phyloP scores from a whole-genome alignment of 31 red algal species.

The Odonthalia washingtoniensis region DNA sequence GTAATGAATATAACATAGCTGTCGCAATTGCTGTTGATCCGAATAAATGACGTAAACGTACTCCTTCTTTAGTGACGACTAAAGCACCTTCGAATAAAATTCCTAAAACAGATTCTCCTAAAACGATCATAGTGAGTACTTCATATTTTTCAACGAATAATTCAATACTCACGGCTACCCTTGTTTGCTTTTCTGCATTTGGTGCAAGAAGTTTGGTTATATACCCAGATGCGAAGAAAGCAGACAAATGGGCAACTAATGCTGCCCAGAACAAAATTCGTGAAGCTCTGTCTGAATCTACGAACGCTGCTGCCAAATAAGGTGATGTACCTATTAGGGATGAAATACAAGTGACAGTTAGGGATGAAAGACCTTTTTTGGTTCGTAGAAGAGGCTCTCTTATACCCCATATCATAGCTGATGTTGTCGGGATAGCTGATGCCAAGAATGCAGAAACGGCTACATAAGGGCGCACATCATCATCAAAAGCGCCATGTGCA shows the following conservation, averaged over 20 bases:
- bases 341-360: constrained; percentile 9
- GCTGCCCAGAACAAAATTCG: constrained; percentile 62
- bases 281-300: constrained; percentile 36
- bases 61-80: constrained; percentile 42
- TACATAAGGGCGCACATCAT: constrained; percentile 56
- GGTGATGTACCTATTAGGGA: constrained; percentile 28
- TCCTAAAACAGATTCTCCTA: constrained; percentile 72
- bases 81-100: constrained; percentile 50
- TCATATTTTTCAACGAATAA: constrained; percentile 75
- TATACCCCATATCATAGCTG: constrained; percentile 1
- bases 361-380: constrained; percentile 42
- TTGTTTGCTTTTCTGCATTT: constrained; percentile 30
- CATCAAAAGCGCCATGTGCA: constrained; percentile 65
- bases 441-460: constrained; percentile 61
- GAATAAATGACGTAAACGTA: constrained; percentile 37
- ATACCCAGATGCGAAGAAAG: constrained; percentile 16
- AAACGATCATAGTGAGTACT: constrained; percentile 75
- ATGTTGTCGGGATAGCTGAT: constrained; percentile 45
- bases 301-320: constrained; percentile 77
- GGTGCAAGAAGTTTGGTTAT: constrained; percentile 37
- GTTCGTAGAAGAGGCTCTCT: constrained; percentile 37
- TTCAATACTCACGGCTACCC: constrained; percentile 73
- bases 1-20: constrained; percentile 64
- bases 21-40: constrained; percentile 32
- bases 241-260: constrained; percentile 19